Evolutionary conservation across 2,329 filamentous ascomycete species (phyloP).

Genomic region (Phialocephala subalpina): DNA sequence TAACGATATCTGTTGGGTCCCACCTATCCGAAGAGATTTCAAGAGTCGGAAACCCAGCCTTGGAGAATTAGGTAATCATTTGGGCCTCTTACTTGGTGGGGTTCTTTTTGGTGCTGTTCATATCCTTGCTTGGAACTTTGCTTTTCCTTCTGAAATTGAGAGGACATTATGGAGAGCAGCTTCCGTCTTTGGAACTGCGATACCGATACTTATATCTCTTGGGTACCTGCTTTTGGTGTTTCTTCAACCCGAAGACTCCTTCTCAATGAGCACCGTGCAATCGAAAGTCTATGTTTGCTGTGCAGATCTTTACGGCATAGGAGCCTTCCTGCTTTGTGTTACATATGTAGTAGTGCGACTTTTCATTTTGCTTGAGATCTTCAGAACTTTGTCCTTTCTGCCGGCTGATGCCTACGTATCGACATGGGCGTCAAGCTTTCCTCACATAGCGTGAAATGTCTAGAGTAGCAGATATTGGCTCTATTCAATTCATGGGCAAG

Average conservation of each 20-base stretch:
- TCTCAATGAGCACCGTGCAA: neutral
- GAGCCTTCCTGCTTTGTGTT: neutral
- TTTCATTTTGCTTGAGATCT: neutral
- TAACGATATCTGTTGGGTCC: neutral
- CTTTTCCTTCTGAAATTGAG: slow-evolving; percentile 27
- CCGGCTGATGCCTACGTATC: neutral
- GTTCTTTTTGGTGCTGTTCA: slow-evolving; percentile 30
- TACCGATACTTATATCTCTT: neutral
- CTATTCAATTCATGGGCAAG: no score
- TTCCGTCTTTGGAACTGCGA: slow-evolving; percentile 15
- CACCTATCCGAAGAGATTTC: no score
- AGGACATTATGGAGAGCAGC: slow-evolving; percentile 23
- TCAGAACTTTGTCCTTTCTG: neutral
- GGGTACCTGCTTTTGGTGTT: no score
- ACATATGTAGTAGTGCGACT: neutral
- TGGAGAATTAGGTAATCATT: neutral
- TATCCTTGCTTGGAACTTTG: slow-evolving; percentile 30
- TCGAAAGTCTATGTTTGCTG: neutral
- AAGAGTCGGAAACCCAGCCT: no score
- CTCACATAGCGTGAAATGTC: neutral
- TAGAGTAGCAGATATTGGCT: neutral
- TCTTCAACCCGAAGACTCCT: no score
- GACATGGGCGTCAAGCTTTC: neutral
- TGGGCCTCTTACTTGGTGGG: slow-evolving; percentile 4
- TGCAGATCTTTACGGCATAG: no score